Base-by-base conservation (phyloP, 225 moss, liverwort and hornwort genomes). In the Physcomitrium patens region DNA sequence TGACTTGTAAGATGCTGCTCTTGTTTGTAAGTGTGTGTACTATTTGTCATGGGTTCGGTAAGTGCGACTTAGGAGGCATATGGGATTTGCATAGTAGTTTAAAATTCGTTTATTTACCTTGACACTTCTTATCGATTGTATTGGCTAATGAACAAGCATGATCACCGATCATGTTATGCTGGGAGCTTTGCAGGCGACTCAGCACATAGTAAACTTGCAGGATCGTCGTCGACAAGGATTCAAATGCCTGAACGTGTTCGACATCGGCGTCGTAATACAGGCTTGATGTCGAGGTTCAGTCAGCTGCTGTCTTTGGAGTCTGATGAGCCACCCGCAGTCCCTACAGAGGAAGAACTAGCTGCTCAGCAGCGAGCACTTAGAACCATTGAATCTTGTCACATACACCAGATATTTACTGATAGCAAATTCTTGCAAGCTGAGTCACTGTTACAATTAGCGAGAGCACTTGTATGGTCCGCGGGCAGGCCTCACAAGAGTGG, bases 251-350 rank as follows among this genome's bases (percentile, higher is more conserved):
- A 37, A 37, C 77, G 86, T 48, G 76, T 75, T 65, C 86, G 83
- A 60, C 81, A 77, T 66, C 81, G 90, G 49, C 88, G 92, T 55
- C 85, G 86, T 56, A 75, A 85, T 51, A 81, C 85, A 46, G 87
- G 90, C 67, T 87, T 90, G 66, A 90, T 90, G 90, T 87, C 87
- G 69, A 85, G 90, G 70, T 90, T 90, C 69, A 90, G 87, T 76
- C 90, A 90, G 85, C 77, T 90, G 9, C 81, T 90, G 15, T 90
- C 90, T 53, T 81, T 90, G 47, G 90, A 90, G 31, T 78, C 82
- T 7, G 90, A 90, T 71, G 90, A 90, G 77, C 90, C 90, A 31
- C 83, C 83, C 41, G 73, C 85, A 53, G 83, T 85, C 65, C 90
- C 87, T 18, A 90, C 90, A 23, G 90, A 90, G 63, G 87, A 90